These are phyloP conservation scores for Glaciozyma martinii DNA, from an alignment of 768 basidiomycete genomes.

Conservation along the genomic window DNA sequence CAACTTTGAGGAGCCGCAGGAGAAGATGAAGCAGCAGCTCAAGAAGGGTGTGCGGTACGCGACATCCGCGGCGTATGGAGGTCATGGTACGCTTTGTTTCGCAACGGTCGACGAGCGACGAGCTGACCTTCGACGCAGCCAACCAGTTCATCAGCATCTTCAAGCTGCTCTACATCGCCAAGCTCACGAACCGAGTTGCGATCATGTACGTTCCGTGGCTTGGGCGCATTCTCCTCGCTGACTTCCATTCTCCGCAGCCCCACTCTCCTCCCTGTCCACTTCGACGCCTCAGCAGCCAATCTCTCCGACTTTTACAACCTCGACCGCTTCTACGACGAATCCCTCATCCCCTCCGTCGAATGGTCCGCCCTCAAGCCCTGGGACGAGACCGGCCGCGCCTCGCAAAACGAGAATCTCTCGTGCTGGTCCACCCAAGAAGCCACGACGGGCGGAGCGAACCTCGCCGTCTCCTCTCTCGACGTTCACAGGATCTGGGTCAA, in stretches of 20 bases:
- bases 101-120: background rate
- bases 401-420: conserved; percentile 17
- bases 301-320: conserved; percentile 28
- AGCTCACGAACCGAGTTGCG: conserved; percentile 23
- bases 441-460: conserved; percentile 17
- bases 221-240: background rate
- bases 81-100: conserved; percentile 12
- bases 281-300: conserved; percentile 14
- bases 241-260: conserved; percentile 7
- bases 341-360: conserved; percentile 26
- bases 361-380: conserved; percentile 9
- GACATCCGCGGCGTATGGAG: conserved; percentile 19
- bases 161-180: conserved; percentile 26
- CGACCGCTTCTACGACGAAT: conserved; percentile 19
- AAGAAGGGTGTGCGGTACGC: conserved; percentile 22
- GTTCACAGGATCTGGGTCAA: conserved; percentile 20
- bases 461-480: conserved; percentile 13
- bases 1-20: conserved; percentile 13
- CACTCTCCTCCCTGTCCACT: conserved; percentile 22
- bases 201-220: conserved; percentile 18
- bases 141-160: conserved; percentile 28
- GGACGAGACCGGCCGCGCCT: background rate
- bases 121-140: conserved; percentile 2
- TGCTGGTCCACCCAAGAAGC: conserved; percentile 30
- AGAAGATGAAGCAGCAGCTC: conserved; percentile 19